Base-by-base conservation (phyloP, 1,284 basidiomycete genomes). In the Ceratobasidium sp. region DNA sequence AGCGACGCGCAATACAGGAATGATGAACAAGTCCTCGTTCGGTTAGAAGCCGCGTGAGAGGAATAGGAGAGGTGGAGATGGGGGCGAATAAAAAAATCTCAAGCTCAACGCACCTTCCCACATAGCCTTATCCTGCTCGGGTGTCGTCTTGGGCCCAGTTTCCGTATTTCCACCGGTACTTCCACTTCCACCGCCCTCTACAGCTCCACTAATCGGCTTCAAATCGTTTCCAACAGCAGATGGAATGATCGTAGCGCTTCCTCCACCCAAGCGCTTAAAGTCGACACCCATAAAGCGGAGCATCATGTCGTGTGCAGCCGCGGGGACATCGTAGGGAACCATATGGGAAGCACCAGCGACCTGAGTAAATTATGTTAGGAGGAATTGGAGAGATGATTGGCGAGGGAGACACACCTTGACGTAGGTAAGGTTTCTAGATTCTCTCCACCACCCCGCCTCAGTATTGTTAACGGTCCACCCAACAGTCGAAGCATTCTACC, bases 251-350 rank as follows among this genome's bases (percentile, higher is more conserved):
- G 85, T 82, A 48, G 92, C 89, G 45, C 94, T 88, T 77, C 92
- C 87, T 75, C 93, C 95, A 1, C 91, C 86, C 56, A 98, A 88
- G 3, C 89, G 87, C 36, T 91, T 88, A 79, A 97, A 93, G 84
- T 99, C 92, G 73, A 97, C 90, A 59, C 89, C 91, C 90, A 98
- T 94, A 85, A 98, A 98, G 17, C 96, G 93, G 62, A 97, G 89
- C 80, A 99, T 97, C 98, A 99, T 99, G 83, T 99, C 97, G 82
- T 99, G 96, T 3, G 95, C 87, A 41, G 92, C 90, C 73, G 95
- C 87, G 0, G 97, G 97, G 14, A 93, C 86, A 83, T 99, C 97
- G 81, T 90, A 97, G 0, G 95, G 95, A 36, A 92, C 95, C 96
- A 98, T 98, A 82, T 97, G 96, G 0, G 95, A 97, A 0, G 94